Conservation (phyloP, 2,329 filamentous ascomycete genomes). For the Bipolaris sorokiniana region DNA sequence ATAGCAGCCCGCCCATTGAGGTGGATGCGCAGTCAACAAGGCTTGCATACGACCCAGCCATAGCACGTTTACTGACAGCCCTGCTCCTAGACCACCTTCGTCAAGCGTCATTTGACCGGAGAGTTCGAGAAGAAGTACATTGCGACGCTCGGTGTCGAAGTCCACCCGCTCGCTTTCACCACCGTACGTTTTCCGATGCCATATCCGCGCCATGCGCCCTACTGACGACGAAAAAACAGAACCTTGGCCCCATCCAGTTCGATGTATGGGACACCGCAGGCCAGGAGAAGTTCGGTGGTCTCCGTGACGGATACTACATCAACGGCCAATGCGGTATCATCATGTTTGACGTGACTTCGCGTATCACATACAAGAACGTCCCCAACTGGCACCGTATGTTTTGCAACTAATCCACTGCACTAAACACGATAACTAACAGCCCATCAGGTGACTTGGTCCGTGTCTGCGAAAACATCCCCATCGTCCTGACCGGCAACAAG, state of each 20-base stretch:
- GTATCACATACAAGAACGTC: slow-evolving; percentile 99
- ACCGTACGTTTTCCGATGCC: slow-evolving; percentile 71
- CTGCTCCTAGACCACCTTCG: slow-evolving; percentile 86
- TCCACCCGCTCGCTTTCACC: slow-evolving; percentile 96
- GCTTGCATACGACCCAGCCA: not conserved
- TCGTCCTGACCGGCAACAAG: slow-evolving; percentile 99
- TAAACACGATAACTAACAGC: slow-evolving; percentile 21
- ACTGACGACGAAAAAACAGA: slow-evolving; percentile 57
- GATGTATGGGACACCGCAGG: slow-evolving; percentile 99
- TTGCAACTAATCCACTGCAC: slow-evolving; percentile 5
- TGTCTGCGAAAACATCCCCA: slow-evolving; percentile 99
- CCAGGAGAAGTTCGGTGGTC: slow-evolving; percentile 99
- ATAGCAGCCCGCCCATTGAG: not conserved
- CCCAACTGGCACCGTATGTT: slow-evolving; percentile 99
- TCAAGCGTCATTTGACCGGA: slow-evolving; percentile 99
- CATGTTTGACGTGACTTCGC: slow-evolving; percentile 99
- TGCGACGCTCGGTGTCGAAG: slow-evolving; percentile 98
- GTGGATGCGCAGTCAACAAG: slow-evolving; percentile 2
- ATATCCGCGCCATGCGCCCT: slow-evolving; percentile 16
- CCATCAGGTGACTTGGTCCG: slow-evolving; percentile 88
- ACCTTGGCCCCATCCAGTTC: slow-evolving; percentile 96
- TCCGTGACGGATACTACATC: slow-evolving; percentile 99
- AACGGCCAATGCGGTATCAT: slow-evolving; percentile 99
- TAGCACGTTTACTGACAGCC: slow-evolving; percentile 30
- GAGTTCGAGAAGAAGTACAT: slow-evolving; percentile 99